Conservation (phyloP, 768 basidiomycete genomes). For the Mycena amicta region DNA sequence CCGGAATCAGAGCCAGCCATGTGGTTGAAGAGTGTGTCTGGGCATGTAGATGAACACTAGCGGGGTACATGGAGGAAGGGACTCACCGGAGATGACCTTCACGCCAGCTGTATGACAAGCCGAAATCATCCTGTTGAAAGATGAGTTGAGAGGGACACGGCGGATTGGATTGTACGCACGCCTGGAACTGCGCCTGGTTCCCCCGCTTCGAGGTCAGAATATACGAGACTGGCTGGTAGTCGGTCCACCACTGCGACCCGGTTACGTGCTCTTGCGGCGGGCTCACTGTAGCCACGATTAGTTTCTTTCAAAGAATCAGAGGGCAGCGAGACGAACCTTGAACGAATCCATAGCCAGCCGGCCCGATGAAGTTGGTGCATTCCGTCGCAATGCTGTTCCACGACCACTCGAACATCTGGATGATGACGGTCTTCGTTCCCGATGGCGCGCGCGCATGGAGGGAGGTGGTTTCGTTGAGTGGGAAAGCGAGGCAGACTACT, state of each 20-base stretch:
- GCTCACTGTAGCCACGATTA: constrained; percentile 35
- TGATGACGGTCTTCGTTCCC: constrained; percentile 51
- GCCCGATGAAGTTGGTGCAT: constrained; percentile 67
- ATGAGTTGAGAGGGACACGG: background rate
- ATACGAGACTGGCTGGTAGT: constrained; percentile 72
- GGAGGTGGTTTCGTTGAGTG: too few species aligned
- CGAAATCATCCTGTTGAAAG: constrained; percentile 42
- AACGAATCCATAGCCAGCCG: constrained; percentile 70
- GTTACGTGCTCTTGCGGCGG: constrained; percentile 61
- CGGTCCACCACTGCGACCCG: constrained; percentile 73
- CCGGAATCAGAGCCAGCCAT: constrained; percentile 58
- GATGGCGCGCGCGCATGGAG: constrained; percentile 27
- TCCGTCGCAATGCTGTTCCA: constrained; percentile 64
- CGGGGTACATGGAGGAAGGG: background rate
- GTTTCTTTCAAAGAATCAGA: background rate
- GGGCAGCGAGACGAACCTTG: constrained; percentile 49
- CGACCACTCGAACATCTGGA: constrained; percentile 74
- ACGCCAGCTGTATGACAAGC: constrained; percentile 60
- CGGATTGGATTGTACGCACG: constrained; percentile 20
- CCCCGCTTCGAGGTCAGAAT: constrained; percentile 68
- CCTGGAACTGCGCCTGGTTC: constrained; percentile 52
- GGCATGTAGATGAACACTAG: background rate
- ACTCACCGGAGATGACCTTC: constrained; percentile 47
- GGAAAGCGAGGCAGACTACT: too few species aligned
- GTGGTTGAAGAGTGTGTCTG: constrained; percentile 63